Conservation (phyloP, 805 yeast genomes). For the Schizosaccharomyces japonicus region DNA sequence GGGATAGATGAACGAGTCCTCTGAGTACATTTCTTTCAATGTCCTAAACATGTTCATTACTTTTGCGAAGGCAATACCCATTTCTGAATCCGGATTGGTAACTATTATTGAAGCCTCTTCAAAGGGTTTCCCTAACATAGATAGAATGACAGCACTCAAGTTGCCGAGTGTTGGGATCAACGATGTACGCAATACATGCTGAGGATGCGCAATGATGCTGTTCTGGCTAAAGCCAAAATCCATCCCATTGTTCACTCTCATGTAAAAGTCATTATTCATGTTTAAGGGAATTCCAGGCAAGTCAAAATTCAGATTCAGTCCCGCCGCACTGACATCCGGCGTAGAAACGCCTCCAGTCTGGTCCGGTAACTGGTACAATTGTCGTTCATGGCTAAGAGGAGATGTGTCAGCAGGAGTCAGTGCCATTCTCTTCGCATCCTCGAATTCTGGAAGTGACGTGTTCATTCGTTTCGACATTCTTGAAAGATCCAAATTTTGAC, state of each 20-base stretch:
- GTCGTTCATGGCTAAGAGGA: no score
- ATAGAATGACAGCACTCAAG: neutral
- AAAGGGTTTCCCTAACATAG: neutral
- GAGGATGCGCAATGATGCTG: neutral
- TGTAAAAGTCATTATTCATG: neutral
- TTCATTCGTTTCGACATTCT: no score
- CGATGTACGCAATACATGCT: neutral
- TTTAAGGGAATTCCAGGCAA: neutral
- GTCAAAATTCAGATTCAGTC: neutral
- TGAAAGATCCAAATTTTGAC: no score
- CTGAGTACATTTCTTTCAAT: conserved; percentile 36
- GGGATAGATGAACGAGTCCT: conserved; percentile 48
- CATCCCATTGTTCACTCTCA: neutral
- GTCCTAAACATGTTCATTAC: conserved; percentile 1
- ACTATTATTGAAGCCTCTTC: neutral
- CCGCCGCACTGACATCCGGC: no score
- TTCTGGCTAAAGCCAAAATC: neutral
- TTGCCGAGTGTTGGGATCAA: neutral
- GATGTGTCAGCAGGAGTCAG: no score
- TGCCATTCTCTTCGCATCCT: no score
- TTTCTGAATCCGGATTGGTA: neutral
- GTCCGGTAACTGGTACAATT: no score
- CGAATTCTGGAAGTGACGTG: no score
- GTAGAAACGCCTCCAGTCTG: no score
- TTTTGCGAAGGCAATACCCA: conserved; percentile 1